Evolutionary conservation across 257 asterid genomes (phyloP), one percentile per base, ranked within the genome.

Genomic region (Hygrophila difformis): DNA sequence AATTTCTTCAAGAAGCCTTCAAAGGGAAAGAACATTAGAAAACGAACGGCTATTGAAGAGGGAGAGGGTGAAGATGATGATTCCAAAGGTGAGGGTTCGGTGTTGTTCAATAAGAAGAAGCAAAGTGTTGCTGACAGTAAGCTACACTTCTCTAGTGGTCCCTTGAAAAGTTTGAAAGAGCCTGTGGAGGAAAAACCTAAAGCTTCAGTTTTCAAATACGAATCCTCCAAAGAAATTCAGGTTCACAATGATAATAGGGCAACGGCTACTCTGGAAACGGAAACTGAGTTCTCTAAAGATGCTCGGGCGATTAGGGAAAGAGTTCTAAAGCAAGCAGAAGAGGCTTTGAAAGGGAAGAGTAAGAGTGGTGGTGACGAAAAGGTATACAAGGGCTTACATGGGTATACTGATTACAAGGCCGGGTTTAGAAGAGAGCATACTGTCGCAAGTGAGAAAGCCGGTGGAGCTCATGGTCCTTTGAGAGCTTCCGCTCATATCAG

Each of bases 371-470:
- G 73, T 6, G 79, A 59, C 12, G 93, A 74, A 44, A 88, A 81
- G 61, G 49, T 81, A 37, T 88, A 79, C 51, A 84, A 77, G 54
- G 94, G 96, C 12, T 61, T 86, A 36, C 76, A 82, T 51, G 94
- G 81, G 31, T 91, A 91, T 57, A 91, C 93, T 2, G 99, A 91
- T 68, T 57, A 80, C 74, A 91, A 82, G 46, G 96, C 95, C 59
- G 99, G 99, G 45, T 86, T 91, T 48, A 58, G 96, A 46, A 72
- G 95, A 43, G 99, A 86, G 78, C 93, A 71, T 10, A 82, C 99
- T 0, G 79, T 86, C 52, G 71, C 93, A 18, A 64, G 93, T 55
- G 96, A 82, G 76, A 91, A 91, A 67, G 96, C 95, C 28, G 95
- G 93, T 39, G 96, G 99, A 39, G 51, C 96, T 1, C 96, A 89